Base-by-base conservation (phyloP, 306 rosid species). In the Casuarina glauca region DNA sequence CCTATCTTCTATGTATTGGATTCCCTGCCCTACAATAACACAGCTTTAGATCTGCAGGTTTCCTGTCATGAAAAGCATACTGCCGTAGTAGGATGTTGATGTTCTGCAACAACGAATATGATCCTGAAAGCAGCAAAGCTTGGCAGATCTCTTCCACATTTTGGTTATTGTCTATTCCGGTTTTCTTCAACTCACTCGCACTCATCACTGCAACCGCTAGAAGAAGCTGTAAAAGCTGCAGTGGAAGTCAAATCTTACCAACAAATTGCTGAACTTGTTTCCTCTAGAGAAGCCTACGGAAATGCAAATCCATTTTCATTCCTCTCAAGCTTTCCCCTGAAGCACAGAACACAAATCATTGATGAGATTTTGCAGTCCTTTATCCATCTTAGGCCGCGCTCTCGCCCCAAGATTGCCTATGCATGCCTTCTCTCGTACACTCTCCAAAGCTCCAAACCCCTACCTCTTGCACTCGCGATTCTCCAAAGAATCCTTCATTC, bases 341-440 rank as follows among this genome's bases (percentile, higher is more conserved):
- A 53, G 76, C 3, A 70, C 69, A 89, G 87, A 78, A 79, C 79
- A 10, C 86, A 85, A 70, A 76, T 87, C 39, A 80, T 92, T 80
- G 98, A 94, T 88, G 87, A 86, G 79, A 89, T 93, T 53, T 74
- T 91, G 82, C 97, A 88, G 80, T 88, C 94, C 64, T 87, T 90
- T 72, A 81, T 93, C 49, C 82, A 84, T 77, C 42, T 90, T 35
- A 88, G 93, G 77, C 93, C 95, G 35, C 90, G 90, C 61, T 86
- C 74, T 19, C 83, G 86, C 76, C 76, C 87, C 17, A 82, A 64
- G 51, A 38, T 82, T 72, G 85, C 88, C 38, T 90, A 90, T 79
- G 77, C 89, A 67, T 86, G 74, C 64, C 89, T 91, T 61, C 86
- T 89, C 54, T 83, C 85, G 48, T 86, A 76, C 82, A 89, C 87